Evolutionary conservation across 1,284 basidiomycete species (phyloP).

Genomic region (Naganishia liquefaciens): DNA sequence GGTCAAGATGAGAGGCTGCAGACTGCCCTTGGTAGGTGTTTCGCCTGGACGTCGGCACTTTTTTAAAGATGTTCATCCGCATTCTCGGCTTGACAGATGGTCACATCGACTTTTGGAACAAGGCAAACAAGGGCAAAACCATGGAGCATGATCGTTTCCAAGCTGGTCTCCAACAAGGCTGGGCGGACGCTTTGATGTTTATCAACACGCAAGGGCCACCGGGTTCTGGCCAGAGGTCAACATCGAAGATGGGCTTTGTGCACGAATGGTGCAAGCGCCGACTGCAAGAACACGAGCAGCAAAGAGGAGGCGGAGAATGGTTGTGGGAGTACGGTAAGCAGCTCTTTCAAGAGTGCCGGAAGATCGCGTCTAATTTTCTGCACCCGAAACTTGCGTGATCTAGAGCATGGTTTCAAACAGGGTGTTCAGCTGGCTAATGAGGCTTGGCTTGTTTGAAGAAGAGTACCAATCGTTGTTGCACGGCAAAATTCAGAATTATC

Average conservation of each 20-base stretch:
- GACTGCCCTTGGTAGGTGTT: constrained; percentile 55
- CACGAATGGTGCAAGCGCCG: constrained; percentile 63
- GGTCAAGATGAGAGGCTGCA: constrained; percentile 53
- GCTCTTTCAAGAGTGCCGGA: neutral
- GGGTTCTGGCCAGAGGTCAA: constrained; percentile 47
- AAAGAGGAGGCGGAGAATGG: constrained; percentile 54
- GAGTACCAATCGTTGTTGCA: neutral
- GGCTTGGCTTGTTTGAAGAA: constrained; percentile 22
- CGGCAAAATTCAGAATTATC: neutral
- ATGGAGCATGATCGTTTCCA: constrained; percentile 69
- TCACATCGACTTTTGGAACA: constrained; percentile 65
- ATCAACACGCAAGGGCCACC: constrained; percentile 44
- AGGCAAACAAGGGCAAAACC: constrained; percentile 48
- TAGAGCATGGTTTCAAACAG: constrained; percentile 62
- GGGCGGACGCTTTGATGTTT: constrained; percentile 69
- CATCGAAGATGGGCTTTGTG: constrained; percentile 63
- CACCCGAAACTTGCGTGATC: constrained; percentile 36
- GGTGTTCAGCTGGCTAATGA: constrained; percentile 49
- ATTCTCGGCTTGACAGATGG: constrained; percentile 51
- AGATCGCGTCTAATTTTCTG: neutral
- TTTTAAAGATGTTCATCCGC: too few species aligned
- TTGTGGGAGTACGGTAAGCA: constrained; percentile 66
- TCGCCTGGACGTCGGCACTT: neutral
- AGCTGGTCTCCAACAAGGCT: constrained; percentile 67
- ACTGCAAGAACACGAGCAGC: constrained; percentile 56